A percentile compares a stretch with the other conserved stretches of the same genome.
Conservation (phyloP, 116 monocot genomes). For the Papilionanthe hybrid region DNA sequence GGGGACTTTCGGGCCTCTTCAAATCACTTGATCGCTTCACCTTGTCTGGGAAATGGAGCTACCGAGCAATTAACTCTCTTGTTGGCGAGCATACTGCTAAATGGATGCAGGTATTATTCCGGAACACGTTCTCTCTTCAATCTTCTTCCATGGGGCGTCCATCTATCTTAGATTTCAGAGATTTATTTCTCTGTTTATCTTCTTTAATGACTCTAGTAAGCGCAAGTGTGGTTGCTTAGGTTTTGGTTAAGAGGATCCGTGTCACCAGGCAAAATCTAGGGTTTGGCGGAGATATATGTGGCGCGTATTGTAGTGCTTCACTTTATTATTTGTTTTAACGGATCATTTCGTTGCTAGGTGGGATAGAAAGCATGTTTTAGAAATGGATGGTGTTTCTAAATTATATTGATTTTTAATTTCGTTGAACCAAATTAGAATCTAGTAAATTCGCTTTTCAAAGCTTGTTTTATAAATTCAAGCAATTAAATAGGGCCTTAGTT, state of each 20-base stretch:
- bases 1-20: slow-evolving; percentile 13
- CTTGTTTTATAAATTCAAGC: no score
- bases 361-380: neutral
- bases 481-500: no score
- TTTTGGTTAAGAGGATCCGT: neutral
- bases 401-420: no score
- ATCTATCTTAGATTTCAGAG: neutral
- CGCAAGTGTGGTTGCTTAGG: neutral
- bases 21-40: slow-evolving; percentile 13
- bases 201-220: neutral
- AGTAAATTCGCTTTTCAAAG: no score
- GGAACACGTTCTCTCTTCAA: neutral
- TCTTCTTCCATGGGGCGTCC: neutral
- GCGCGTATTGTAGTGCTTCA: neutral
- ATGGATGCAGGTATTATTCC: slow-evolving; percentile 43
- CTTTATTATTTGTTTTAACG: neutral
- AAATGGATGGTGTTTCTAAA: neutral
- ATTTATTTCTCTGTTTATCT: neutral
- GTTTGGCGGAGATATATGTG: neutral
- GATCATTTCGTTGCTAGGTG: no score
- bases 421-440: no score
- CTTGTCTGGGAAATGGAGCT: slow-evolving; percentile 1
- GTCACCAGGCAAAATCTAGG: neutral
- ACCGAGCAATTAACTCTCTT: slow-evolving; percentile 22
- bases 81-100: slow-evolving; percentile 42